These are phyloP conservation scores for Berberis vulgaris DNA, from an alignment of 164 flowering plant genomes.

Conservation along the genomic window DNA sequence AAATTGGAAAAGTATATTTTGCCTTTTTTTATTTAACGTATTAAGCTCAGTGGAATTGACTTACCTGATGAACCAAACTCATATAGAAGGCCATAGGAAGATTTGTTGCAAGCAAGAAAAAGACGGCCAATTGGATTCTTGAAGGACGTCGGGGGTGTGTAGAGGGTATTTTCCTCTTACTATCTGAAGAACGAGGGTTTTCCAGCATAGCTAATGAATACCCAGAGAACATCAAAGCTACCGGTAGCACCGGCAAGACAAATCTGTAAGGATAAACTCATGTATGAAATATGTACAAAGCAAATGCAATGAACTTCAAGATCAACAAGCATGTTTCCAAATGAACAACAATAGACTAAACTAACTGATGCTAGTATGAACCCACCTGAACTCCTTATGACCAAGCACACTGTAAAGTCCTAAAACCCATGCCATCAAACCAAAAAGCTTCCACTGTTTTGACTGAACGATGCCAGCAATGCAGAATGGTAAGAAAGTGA, in stretches of 20 bases:
- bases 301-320: background rate
- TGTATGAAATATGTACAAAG: slow-evolving; percentile 6
- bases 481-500: slow-evolving; percentile 69
- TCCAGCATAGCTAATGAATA: slow-evolving; percentile 46
- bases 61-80: slow-evolving; percentile 92
- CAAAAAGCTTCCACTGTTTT: slow-evolving; percentile 66
- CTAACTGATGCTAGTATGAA: background rate
- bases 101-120: slow-evolving; percentile 70
- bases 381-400: slow-evolving; percentile 93
- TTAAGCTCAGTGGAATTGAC: background rate
- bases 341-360: too few relatives aligned
- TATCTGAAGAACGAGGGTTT: slow-evolving; percentile 10
- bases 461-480: slow-evolving; percentile 52
- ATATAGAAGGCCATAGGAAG: slow-evolving; percentile 90
- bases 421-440: slow-evolving; percentile 71
- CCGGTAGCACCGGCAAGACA: slow-evolving; percentile 86
- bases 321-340: background rate
- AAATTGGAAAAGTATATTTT: background rate
- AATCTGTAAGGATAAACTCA: slow-evolving; percentile 47
- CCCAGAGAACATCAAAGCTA: slow-evolving; percentile 84
- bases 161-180: slow-evolving; percentile 22
- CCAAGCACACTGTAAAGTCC: slow-evolving; percentile 77
- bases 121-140: slow-evolving; percentile 32
- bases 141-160: slow-evolving; percentile 16
- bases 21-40: background rate